Conservation (phyloP, 306 rosid genomes). For the Parietaria judaica region DNA sequence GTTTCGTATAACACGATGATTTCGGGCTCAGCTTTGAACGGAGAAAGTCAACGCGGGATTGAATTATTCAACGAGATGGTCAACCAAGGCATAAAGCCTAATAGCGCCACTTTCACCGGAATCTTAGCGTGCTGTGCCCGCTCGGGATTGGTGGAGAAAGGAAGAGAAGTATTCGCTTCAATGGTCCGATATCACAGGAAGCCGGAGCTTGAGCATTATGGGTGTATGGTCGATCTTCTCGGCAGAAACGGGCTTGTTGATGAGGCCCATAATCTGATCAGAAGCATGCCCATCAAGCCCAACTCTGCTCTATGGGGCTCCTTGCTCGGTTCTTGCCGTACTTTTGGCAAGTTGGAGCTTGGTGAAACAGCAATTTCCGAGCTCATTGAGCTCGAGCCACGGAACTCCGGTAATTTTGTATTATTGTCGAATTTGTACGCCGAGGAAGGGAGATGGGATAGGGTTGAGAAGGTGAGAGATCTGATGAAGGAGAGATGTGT, state of each 20-base stretch:
- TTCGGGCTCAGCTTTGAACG: slow-evolving; percentile 68
- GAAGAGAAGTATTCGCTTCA: slow-evolving; percentile 49
- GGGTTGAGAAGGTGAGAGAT: slow-evolving; percentile 62
- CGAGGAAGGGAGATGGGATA: slow-evolving; percentile 71
- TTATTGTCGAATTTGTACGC: slow-evolving; percentile 72
- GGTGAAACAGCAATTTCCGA: slow-evolving; percentile 58
- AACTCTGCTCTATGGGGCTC: slow-evolving; percentile 82
- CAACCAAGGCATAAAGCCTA: slow-evolving; percentile 32
- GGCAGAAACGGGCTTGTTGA: slow-evolving; percentile 52
- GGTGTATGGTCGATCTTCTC: slow-evolving; percentile 75
- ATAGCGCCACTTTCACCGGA: slow-evolving; percentile 58
- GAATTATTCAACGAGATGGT: slow-evolving; percentile 60
- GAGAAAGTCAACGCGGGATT: slow-evolving; percentile 61
- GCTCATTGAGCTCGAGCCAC: slow-evolving; percentile 59
- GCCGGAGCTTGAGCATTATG: slow-evolving; percentile 72
- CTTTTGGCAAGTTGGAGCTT: slow-evolving; percentile 46
- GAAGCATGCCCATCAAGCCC: slow-evolving; percentile 59
- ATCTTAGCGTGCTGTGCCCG: slow-evolving; percentile 69
- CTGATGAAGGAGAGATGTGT: slow-evolving; percentile 45
- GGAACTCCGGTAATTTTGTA: slow-evolving; percentile 81
- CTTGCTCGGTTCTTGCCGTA: slow-evolving; percentile 72
- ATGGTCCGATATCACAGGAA: slow-evolving; percentile 30
- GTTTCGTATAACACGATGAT: slow-evolving; percentile 76
- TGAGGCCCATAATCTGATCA: slow-evolving; percentile 60
- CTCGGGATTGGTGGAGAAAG: slow-evolving; percentile 62